Percentiles rank a stretch among this genome's conserved stretches.
These are phyloP conservation scores for Volutella citrinella DNA, from an alignment of 2,329 filamentous ascomycete genomes.

Conservation along the genomic window DNA sequence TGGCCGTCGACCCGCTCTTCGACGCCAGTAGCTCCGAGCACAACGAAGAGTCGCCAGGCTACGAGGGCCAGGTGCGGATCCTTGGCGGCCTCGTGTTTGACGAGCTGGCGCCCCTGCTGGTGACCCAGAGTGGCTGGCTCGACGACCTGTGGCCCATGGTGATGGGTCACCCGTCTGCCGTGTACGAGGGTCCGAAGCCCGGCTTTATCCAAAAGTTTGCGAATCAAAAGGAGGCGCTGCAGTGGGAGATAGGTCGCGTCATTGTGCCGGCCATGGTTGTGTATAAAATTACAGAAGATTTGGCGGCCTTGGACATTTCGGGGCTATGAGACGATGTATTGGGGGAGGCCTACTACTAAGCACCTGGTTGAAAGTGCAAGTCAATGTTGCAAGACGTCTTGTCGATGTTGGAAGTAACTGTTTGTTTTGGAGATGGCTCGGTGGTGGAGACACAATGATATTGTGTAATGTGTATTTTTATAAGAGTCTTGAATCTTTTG, in stretches of 20 bases:
- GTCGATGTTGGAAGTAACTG: too few relatives aligned
- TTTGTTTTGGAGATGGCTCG: too few relatives aligned
- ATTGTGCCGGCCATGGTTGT: conserved; percentile 4
- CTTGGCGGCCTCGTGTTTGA: conserved; percentile 24
- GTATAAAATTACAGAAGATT: too few relatives aligned
- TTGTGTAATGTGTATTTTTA: too few relatives aligned
- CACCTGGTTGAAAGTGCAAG: too few relatives aligned
- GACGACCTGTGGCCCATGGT: conserved; percentile 21
- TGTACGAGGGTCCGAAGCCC: conserved; percentile 15
- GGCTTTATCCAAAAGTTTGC: conserved; percentile 8
- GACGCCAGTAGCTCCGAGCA: background rate
- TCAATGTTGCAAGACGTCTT: too few relatives aligned
- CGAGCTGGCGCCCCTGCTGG: conserved; percentile 27
- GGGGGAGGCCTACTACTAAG: too few relatives aligned
- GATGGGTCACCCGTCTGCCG: conserved; percentile 12
- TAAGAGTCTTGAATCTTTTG: too few relatives aligned
- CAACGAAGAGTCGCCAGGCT: conserved; percentile 13
- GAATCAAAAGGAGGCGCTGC: background rate
- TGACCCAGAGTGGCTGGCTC: conserved; percentile 19
- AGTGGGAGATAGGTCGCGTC: conserved; percentile 8
- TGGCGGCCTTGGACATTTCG: too few relatives aligned
- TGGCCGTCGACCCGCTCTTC: too few relatives aligned
- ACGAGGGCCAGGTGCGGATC: conserved; percentile 17
- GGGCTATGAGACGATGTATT: too few relatives aligned
- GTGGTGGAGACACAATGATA: too few relatives aligned